Base-by-base conservation (phyloP, 768 basidiomycete genomes). In the Suillus tomentosus region DNA sequence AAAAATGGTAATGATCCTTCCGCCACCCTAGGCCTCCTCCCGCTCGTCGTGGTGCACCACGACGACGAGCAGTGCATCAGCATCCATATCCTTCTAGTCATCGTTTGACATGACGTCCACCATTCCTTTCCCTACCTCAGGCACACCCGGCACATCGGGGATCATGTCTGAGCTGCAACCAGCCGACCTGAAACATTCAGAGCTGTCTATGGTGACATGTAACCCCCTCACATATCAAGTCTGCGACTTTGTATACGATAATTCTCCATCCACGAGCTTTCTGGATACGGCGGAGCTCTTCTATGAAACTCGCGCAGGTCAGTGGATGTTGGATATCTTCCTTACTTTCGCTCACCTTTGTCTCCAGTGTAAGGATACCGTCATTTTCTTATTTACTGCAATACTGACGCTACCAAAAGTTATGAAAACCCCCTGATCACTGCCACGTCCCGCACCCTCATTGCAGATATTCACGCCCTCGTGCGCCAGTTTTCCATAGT, bases 351-450 rank as follows among this genome's bases (percentile, higher is more conserved):
- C 50, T 64, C 37, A 60, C 36, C n/a, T 54, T 54, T 31, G 24
- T 64, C 15, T 40, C 37, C 13, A 40, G 61, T 64, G 62, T 64
- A 27, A 63, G 62, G 31, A 27, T 56, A 43, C 4, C 39, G 3
- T 27, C 15, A 10, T 7, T 24, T n/a, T 22, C 7, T 22, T 57
- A 60, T 58, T 56, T 7, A 43, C 27, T 37, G 48, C 63, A 55
- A 60, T 55, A 59, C 63, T 69, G 55, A 71, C 69, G 47, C 39
- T 36, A 36, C 36, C 43, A 43, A 42, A 66, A 90, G 88, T 69
- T 93, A 93, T 70, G 90, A 93, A 77, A 93, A 93, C 69, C 92
- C 92, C 3, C 73, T 90, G 66, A 72, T 93, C 47, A 92, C 90
- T 40, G 89, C 91, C 42, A 89, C 86, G 7, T 90, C 91, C 43